Percentiles rank a stretch among this genome's conserved stretches.
Conservation (phyloP, 169 alveolate species). For the Plasmodium yoelii region DNA sequence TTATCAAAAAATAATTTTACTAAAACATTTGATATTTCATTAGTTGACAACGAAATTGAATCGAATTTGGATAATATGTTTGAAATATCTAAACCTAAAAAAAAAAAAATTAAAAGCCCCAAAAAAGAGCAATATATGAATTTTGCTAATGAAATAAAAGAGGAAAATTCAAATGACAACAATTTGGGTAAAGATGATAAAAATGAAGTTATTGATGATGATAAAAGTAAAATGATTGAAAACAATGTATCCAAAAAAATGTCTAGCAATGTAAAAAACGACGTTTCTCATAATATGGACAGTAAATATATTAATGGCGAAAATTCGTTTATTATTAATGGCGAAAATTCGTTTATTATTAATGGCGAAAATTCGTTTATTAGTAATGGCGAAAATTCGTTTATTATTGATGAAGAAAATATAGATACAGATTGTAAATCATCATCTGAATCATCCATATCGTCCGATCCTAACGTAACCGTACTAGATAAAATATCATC, state of each 20-base stretch:
- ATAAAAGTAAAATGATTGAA: too few relatives aligned
- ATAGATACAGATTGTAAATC: too few relatives aligned
- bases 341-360: neutral
- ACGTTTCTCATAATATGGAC: neutral
- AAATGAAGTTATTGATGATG: neutral
- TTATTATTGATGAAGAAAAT: neutral
- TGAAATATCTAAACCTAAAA: slow-evolving; percentile 49
- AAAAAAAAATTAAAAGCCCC: slow-evolving; percentile 17
- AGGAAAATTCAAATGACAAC: neutral
- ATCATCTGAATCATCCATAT: slow-evolving; percentile 17
- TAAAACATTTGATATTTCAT: slow-evolving; percentile 43
- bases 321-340: neutral
- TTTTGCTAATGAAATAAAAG: neutral
- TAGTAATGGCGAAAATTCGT: neutral
- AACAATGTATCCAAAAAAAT: too few relatives aligned
- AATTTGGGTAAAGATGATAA: neutral
- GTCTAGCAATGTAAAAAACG: neutral
- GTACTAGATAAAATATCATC: slow-evolving; percentile 45
- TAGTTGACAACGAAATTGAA: slow-evolving; percentile 60
- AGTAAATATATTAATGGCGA: neutral
- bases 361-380: neutral
- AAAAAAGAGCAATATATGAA: slow-evolving; percentile 8
- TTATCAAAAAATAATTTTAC: slow-evolving; percentile 44
- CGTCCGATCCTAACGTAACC: slow-evolving; percentile 28
- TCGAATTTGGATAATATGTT: slow-evolving; percentile 35